Evolutionary conservation across 2,329 filamentous ascomycete species (phyloP), one percentile per base, ranked within the genome.

Genomic region (Thelonectria olida): DNA sequence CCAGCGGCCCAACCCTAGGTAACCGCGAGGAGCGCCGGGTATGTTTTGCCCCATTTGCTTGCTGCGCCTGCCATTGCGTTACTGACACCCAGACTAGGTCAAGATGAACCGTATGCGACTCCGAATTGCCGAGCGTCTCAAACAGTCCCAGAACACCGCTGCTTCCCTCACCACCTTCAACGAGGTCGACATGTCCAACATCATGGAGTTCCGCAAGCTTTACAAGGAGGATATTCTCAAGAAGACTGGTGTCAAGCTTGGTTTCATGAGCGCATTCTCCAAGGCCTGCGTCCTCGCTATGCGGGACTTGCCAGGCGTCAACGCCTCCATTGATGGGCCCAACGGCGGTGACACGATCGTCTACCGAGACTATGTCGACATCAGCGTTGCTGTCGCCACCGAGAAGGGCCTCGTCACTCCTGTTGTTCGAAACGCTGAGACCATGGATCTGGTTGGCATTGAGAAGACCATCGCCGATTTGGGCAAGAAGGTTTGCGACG

Each of bases 31-130:
- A 99, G 83, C 90, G 92, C 67, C 89, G 93, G 63, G 93, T 95
- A 88, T 68, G 91, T 82, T 38, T 12, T 8, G 2, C 5, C 8
- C 5, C 17, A 20, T 20, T 12, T 17, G 9, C 8, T 15, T 23
- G 13, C 22, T 58, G 10, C 7, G 22, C 25, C 10, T 22, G 7
- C 20, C 13, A 4, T 48, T 58, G 6, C 61, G 6, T 38, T 58
- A 15, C 55, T 66, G 50, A 66, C 8, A 13, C 25, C 50, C 8
- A 53, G 20, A 65, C 57, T 72, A 96, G 92, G 93, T 98, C 74
- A 99, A 99, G 86, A 99, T 99, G 96, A 98, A 98, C 85, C 93
- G 96, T 67, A 99, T 99, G 96, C 93, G 96, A 68, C 88, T 98
- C 63, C 90, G 96, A 64, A 99, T 98, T 71, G 93, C 96, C 51